Conservation (phyloP, 2,329 filamentous ascomycete species). For the Aspergillus terreus region DNA sequence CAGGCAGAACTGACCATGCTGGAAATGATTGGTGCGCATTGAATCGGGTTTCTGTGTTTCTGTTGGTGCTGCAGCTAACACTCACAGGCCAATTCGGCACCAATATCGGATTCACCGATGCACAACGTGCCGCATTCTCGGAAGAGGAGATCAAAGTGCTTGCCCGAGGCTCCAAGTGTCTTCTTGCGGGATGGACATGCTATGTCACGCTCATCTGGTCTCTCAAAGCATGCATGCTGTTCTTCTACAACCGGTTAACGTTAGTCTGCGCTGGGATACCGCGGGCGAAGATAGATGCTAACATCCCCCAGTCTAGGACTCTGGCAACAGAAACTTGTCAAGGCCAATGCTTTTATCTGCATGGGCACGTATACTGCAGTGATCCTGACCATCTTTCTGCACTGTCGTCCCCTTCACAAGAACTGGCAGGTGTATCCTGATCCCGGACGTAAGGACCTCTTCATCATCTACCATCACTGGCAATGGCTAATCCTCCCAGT, state of each 20-base stretch:
- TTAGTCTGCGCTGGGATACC: constrained; percentile 17
- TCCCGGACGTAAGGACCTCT: constrained; percentile 30
- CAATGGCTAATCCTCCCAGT: neutral
- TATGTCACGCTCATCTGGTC: constrained; percentile 44
- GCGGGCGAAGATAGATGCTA: neutral
- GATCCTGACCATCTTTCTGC: constrained; percentile 32
- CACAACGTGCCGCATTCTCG: constrained; percentile 28
- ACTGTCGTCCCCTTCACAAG: constrained; percentile 36
- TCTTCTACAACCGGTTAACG: constrained; percentile 44
- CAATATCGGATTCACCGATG: constrained; percentile 35
- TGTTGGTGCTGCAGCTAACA: neutral
- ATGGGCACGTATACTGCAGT: constrained; percentile 31
- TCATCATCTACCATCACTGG: neutral
- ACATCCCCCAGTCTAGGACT: constrained; percentile 29
- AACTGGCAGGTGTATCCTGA: constrained; percentile 43
- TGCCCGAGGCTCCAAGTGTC: constrained; percentile 32
- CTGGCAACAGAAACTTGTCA: constrained; percentile 37
- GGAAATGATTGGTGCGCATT: constrained; percentile 18
- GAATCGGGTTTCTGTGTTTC: neutral
- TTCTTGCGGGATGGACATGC: constrained; percentile 39
- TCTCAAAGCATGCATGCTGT: constrained; percentile 44
- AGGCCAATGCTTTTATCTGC: constrained; percentile 29
- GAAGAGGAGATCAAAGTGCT: constrained; percentile 25
- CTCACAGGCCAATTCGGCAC: constrained; percentile 36
- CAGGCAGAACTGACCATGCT: constrained; percentile 18